A percentile compares a stretch with the other conserved stretches of the same genome.
Evolutionary conservation across 2,329 filamentous ascomycete genomes (phyloP).

Genomic region (Trichothecium roseum): DNA sequence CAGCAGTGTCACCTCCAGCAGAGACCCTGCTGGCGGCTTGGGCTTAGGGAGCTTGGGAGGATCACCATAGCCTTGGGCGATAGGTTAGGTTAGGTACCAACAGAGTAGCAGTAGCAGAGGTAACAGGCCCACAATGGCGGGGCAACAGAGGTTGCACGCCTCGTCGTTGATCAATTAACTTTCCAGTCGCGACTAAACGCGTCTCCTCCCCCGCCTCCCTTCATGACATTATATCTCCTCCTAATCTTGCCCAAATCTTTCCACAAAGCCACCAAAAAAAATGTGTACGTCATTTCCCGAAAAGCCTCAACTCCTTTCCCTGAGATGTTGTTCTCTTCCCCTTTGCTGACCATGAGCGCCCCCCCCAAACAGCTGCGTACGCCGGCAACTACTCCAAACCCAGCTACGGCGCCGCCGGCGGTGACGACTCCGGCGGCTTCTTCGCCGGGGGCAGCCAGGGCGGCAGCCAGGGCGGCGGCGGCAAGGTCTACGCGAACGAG

Average conservation of each 20-base stretch:
- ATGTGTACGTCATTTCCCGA: constrained; percentile 19
- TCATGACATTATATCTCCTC: too few species aligned
- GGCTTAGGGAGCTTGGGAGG: too few species aligned
- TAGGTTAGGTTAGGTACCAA: too few species aligned
- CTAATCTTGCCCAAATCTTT: constrained; percentile 2
- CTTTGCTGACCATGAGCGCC: too few species aligned
- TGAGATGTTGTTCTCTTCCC: not conserved
- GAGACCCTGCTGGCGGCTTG: too few species aligned
- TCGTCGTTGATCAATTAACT: constrained; percentile 1
- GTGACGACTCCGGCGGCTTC: constrained; percentile 53
- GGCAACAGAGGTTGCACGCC: constrained; percentile 1
- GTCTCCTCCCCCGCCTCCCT: constrained; percentile 5
- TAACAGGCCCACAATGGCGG: constrained; percentile 8
- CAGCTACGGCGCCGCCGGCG: constrained; percentile 43
- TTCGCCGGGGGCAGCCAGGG: constrained; percentile 43
- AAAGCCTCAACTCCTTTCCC: too few species aligned
- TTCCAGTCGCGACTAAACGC: constrained; percentile 6
- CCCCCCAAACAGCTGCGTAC: constrained; percentile 42
- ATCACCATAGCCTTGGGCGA: too few species aligned
- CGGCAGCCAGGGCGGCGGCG: constrained; percentile 39
- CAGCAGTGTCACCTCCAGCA: not conserved
- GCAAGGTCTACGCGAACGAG: constrained; percentile 62
- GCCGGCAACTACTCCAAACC: constrained; percentile 31
- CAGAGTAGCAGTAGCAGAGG: too few species aligned
- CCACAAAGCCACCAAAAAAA: constrained; percentile 11